A percentile compares a stretch with the other conserved stretches of the same genome.
phyloP scores from a whole-genome alignment of 139 green algal species.

The Chlorella sorokiniana region DNA sequence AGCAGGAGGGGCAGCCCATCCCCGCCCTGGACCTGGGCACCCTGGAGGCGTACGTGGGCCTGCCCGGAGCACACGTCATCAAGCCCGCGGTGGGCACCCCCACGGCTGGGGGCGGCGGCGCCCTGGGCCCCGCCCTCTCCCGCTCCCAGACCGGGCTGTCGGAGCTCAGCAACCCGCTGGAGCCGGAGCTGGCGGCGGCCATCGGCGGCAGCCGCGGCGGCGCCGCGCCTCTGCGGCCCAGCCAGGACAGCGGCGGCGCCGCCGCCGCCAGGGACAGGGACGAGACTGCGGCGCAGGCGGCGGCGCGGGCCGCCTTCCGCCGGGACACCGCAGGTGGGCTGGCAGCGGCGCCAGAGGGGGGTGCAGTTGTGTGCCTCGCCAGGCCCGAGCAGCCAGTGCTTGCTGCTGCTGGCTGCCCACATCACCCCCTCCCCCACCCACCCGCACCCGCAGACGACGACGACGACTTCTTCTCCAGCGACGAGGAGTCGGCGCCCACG shows the following conservation, averaged over 20 bases:
- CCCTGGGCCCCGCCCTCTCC: neutral
- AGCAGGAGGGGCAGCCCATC: conserved; percentile 39
- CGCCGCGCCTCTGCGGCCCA: neutral
- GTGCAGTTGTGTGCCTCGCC: neutral
- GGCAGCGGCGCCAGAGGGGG: too few species aligned
- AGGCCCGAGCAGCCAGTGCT: neutral
- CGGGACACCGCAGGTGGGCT: conserved; percentile 28
- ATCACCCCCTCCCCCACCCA: neutral
- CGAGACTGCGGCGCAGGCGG: conserved; percentile 35
- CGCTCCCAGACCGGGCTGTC: conserved; percentile 16
- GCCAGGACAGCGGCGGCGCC: conserved; percentile 8
- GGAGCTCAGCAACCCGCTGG: conserved; percentile 23
- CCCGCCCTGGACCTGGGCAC: conserved; percentile 28
- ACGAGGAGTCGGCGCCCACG: conserved; percentile 37
- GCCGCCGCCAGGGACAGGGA: neutral
- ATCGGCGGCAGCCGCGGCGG: neutral
- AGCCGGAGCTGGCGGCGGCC: neutral
- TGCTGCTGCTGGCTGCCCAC: neutral
- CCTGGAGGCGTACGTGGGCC: conserved; percentile 39
- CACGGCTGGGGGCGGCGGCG: neutral
- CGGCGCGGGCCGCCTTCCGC: conserved; percentile 36
- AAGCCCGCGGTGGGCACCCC: conserved; percentile 22
- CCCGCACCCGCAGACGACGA: conserved; percentile 34
- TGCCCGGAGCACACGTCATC: conserved; percentile 33
- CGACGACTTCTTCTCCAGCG: conserved; percentile 51